Evolutionary conservation across 768 basidiomycete genomes (phyloP).

Genomic region (Tylopilus subfusipes): DNA sequence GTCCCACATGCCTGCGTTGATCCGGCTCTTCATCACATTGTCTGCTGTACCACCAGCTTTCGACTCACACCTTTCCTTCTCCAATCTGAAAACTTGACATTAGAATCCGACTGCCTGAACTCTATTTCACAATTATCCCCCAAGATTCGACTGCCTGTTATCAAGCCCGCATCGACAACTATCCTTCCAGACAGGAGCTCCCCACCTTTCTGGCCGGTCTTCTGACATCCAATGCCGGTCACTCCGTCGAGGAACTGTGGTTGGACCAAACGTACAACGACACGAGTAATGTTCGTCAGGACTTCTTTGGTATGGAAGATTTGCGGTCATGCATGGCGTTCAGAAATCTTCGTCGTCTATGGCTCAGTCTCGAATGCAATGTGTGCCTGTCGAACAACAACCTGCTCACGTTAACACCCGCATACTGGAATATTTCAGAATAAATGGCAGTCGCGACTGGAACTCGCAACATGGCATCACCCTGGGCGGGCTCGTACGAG

Average conservation of each 20-base stretch:
- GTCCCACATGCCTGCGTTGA: neutral
- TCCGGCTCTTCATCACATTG: neutral
- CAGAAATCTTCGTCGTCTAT: too few relatives aligned
- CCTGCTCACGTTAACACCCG: too few relatives aligned
- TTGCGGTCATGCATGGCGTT: neutral
- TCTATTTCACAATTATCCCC: neutral
- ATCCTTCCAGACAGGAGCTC: neutral
- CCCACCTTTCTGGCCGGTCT: neutral
- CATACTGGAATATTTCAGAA: too few relatives aligned
- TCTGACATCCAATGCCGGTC: neutral
- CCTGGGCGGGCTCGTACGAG: too few relatives aligned
- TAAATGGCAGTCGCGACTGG: too few relatives aligned
- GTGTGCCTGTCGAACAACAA: too few relatives aligned
- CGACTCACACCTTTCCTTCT: neutral
- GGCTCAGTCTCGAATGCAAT: too few relatives aligned
- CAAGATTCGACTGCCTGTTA: neutral
- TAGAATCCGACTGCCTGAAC: neutral
- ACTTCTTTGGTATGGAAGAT: neutral
- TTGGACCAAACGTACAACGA: neutral
- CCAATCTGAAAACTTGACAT: neutral
- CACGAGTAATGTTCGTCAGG: neutral
- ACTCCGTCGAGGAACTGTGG: neutral
- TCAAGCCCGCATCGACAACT: neutral
- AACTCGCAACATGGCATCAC: too few relatives aligned
- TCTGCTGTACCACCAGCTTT: too few relatives aligned